Evolutionary conservation across 2,329 filamentous ascomycete genomes (phyloP), one percentile per base, ranked within the genome.

Genomic region (Colletotrichum tropicicola): DNA sequence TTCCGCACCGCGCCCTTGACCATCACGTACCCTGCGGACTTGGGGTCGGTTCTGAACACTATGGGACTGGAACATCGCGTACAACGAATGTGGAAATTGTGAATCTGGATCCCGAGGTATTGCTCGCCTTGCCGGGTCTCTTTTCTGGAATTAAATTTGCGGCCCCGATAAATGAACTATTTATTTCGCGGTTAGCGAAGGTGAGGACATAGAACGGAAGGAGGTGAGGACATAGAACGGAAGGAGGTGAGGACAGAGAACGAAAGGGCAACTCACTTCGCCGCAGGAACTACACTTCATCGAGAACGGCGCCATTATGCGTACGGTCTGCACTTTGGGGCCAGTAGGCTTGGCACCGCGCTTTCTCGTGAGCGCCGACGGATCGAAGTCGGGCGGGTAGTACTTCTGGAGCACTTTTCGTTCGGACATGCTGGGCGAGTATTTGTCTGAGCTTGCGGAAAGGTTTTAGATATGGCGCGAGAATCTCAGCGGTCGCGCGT

Each of bases 61-160:
- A 98, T 97, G 74, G 97, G 55, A 6, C 52, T 32, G 9, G 37
- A 53, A 79, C 95, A 98, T 49, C 93, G 83, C 32, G 94, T 97
- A 79, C 95, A 98, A 7, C 93, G 39, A 8, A 69, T 64, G 79
- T 94, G 96, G 83, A 98, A 98, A 28, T 91, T 88, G 80, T 91
- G 96, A 68, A 97, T 94, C 66, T 93, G 88, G 67, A 98, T 97
- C 52, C 87, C 87, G 48, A 97, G 88, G 80, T 99, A 99, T 70
- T 91, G 92, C 72, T 98, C 92, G 19, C 96, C 92, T 0, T 88
- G 89, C 0, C 93, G 93, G 0, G 92, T 97, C 74, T 98, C 94
- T 74, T 99, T 99, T 35, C 93, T 87, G 3, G 93, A 91, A 79
- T 98, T 98, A 85, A 98, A 98, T 74, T 98, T 98, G 66, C 94